Conservation (phyloP, 2,329 filamentous ascomycete species). For the Colletotrichum tamarilloi region DNA sequence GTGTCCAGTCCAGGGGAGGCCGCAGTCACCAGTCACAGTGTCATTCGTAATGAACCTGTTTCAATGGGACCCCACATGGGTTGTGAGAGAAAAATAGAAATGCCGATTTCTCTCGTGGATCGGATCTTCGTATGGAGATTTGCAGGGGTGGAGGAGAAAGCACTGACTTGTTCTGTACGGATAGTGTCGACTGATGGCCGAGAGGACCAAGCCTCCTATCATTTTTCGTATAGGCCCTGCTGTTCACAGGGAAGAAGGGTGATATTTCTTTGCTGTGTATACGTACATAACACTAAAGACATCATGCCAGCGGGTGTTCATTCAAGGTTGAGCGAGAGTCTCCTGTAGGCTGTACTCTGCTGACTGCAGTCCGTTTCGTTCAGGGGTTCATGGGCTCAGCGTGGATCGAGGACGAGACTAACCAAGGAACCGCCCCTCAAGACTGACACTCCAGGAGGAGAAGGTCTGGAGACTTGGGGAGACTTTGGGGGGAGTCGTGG, state of each 20-base stretch:
- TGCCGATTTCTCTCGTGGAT: conserved; percentile 29
- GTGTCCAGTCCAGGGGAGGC: conserved; percentile 3
- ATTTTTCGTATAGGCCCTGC: background rate
- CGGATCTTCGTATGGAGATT: conserved; percentile 33
- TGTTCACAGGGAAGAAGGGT: background rate
- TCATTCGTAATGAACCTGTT: conserved; percentile 36
- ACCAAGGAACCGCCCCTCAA: background rate
- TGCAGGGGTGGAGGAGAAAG: background rate
- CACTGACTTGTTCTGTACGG: background rate
- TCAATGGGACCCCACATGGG: conserved; percentile 32
- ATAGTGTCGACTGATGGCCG: background rate
- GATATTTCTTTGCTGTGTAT: background rate
- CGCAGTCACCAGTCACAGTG: conserved; percentile 10
- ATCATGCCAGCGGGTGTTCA: background rate
- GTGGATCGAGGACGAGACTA: background rate
- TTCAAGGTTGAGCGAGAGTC: background rate
- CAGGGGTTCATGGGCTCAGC: background rate
- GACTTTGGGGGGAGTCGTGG: background rate
- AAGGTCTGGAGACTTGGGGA: background rate
- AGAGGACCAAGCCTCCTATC: conserved; percentile 13
- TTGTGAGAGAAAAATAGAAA: conserved; percentile 33
- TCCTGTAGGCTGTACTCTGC: background rate
- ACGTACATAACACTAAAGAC: background rate
- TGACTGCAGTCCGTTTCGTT: background rate
- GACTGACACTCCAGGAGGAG: conserved; percentile 6